phyloP scores from a whole-genome alignment of 345 rosid genomes.

The Durio zibethinus region DNA sequence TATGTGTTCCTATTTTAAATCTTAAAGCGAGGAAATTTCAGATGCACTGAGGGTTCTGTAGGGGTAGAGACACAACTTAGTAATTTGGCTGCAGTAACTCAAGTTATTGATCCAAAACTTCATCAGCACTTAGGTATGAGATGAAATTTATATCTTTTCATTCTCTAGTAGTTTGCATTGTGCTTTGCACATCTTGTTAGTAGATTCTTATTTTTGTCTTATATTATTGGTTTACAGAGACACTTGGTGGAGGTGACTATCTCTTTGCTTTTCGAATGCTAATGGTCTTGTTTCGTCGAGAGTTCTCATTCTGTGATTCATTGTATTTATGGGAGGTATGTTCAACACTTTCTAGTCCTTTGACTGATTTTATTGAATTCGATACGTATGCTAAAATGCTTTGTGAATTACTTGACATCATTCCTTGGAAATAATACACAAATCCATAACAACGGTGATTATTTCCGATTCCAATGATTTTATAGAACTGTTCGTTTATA shows the following conservation, averaged over 20 bases:
- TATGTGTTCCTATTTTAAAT: constrained; percentile 21
- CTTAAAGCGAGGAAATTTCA: constrained; percentile 85
- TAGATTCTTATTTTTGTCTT: not conserved
- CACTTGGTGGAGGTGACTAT: constrained; percentile 94
- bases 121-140: constrained; percentile 86
- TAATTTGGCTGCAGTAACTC: constrained; percentile 83
- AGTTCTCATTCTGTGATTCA: constrained; percentile 91
- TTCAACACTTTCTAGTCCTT: constrained; percentile 7
- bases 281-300: constrained; percentile 93
- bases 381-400: not conserved
- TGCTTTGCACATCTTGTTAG: not conserved
- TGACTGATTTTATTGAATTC: not conserved
- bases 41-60: constrained; percentile 79
- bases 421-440: not conserved
- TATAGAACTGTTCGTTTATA: not conserved
- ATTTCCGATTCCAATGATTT: not conserved
- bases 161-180: not conserved
- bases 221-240: constrained; percentile 42
- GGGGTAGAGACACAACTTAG: constrained; percentile 92
- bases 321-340: constrained; percentile 98
- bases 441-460: not conserved
- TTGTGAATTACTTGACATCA: not conserved
- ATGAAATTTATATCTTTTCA: not conserved
- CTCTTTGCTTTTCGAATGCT: constrained; percentile 96
- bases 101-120: constrained; percentile 89